phyloP scores from a whole-genome alignment of 495 filamentous ascomycete species.

The Achaetomiella virescens region DNA sequence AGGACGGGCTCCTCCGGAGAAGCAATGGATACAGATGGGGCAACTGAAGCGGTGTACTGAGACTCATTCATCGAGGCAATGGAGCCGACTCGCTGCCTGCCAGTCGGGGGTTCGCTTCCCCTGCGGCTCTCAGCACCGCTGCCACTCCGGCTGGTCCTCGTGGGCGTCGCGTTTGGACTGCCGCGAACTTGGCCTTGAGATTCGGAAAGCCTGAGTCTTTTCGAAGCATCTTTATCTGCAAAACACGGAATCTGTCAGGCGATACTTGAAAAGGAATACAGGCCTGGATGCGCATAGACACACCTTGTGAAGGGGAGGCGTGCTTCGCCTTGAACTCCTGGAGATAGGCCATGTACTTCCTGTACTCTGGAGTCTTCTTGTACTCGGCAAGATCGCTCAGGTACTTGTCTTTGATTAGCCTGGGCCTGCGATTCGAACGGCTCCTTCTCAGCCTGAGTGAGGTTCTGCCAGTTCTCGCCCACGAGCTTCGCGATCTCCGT shows the following conservation, averaged over 20 bases:
- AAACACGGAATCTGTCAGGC: constrained; percentile 3
- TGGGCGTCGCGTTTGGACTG: constrained; percentile 29
- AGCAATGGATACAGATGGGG: constrained; percentile 21
- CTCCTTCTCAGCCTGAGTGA: constrained; percentile 59
- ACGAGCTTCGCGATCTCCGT: constrained; percentile 78
- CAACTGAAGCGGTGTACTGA: constrained; percentile 23
- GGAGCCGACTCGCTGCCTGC: constrained; percentile 36
- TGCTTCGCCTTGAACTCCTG: constrained; percentile 68
- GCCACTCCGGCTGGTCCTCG: constrained; percentile 35
- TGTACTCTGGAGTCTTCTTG: constrained; percentile 61
- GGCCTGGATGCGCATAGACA: neutral
- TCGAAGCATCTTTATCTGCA: constrained; percentile 41
- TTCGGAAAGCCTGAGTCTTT: constrained; percentile 36
- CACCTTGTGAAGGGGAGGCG: constrained; percentile 42
- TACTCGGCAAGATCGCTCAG: constrained; percentile 60
- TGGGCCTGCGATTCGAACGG: constrained; percentile 63
- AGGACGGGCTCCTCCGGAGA: constrained; percentile 29
- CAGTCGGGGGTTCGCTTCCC: constrained; percentile 42
- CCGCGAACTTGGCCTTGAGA: constrained; percentile 17
- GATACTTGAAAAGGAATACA: neutral
- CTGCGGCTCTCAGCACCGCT: constrained; percentile 38
- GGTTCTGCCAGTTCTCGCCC: constrained; percentile 70
- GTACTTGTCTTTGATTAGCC: constrained; percentile 64
- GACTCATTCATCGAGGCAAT: constrained; percentile 32
- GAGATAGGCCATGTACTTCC: constrained; percentile 58